Conservation (phyloP, 2,329 filamentous ascomycete genomes). For the Xylaria sp. region DNA sequence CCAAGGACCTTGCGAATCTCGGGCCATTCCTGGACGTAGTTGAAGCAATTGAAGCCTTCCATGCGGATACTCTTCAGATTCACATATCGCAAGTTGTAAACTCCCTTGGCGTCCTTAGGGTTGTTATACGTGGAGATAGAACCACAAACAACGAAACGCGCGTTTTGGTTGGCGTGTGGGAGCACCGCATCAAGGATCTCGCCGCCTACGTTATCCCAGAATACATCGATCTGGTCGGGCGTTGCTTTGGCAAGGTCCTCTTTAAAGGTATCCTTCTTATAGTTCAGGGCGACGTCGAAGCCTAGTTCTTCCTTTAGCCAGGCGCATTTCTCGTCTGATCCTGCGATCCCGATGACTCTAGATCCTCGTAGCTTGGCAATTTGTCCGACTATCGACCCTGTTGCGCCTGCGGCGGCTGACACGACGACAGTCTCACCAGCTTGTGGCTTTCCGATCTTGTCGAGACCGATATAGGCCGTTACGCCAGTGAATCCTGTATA, state of each 20-base stretch:
- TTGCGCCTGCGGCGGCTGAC: constrained; percentile 78
- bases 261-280: constrained; percentile 60
- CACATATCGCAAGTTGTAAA: constrained; percentile 40
- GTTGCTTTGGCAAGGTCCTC: constrained; percentile 59
- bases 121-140: constrained; percentile 73
- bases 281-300: constrained; percentile 65
- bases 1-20: constrained; percentile 65
- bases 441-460: constrained; percentile 70
- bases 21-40: constrained; percentile 64
- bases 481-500: constrained; percentile 65
- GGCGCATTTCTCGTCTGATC: constrained; percentile 68
- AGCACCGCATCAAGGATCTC: constrained; percentile 72
- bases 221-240: constrained; percentile 62
- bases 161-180: constrained; percentile 62
- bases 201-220: constrained; percentile 72
- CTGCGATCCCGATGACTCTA: constrained; percentile 68
- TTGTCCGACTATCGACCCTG: constrained; percentile 77
- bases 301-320: constrained; percentile 62
- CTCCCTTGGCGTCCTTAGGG: constrained; percentile 55
- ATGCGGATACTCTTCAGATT: constrained; percentile 59
- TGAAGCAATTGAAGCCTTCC: constrained; percentile 76
- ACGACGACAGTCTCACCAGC: constrained; percentile 77
- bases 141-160: constrained; percentile 75
- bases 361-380: constrained; percentile 77
- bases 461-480: constrained; percentile 78